Conservation (phyloP, 2,329 filamentous ascomycete genomes). For the Diaporthe australafricana region DNA sequence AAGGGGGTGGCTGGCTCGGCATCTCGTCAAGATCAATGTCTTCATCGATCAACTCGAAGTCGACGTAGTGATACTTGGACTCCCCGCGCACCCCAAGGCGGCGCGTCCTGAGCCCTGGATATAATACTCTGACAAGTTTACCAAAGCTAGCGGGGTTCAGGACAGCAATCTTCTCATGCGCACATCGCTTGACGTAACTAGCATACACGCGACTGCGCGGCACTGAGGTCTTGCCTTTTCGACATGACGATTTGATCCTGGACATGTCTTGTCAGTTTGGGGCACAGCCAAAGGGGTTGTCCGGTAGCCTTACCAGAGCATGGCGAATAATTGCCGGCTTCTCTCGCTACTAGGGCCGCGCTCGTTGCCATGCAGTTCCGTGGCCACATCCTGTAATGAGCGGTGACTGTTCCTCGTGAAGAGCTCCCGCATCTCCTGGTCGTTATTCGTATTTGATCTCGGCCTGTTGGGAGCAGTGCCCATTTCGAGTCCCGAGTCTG, state of each 20-base stretch:
- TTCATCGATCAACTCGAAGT: conserved; percentile 71
- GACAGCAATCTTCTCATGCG: conserved; percentile 92
- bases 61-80: conserved; percentile 97
- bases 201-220: conserved; percentile 94
- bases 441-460: conserved; percentile 81
- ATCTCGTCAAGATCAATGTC: conserved; percentile 43
- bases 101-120: conserved; percentile 92
- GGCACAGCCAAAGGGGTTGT: too few relatives aligned
- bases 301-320: conserved; percentile 79
- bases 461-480: conserved; percentile 65
- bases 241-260: conserved; percentile 81
- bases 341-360: conserved; percentile 84
- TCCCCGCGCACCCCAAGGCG: conserved; percentile 93
- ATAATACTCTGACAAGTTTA: conserved; percentile 95
- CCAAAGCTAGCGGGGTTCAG: conserved; percentile 97
- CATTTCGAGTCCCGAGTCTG: conserved; percentile 61
- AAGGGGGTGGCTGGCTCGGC: conserved; percentile 49
- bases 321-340: conserved; percentile 86
- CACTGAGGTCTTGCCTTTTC: conserved; percentile 84
- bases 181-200: conserved; percentile 93
- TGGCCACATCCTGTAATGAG: conserved; percentile 76
- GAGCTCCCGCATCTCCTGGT: conserved; percentile 82
- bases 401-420: conserved; percentile 77
- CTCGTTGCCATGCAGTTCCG: conserved; percentile 82
- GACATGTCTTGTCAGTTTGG: conserved; percentile 24